Conservation (phyloP, 177 flowering plant species). For the Vitis hybrid region DNA sequence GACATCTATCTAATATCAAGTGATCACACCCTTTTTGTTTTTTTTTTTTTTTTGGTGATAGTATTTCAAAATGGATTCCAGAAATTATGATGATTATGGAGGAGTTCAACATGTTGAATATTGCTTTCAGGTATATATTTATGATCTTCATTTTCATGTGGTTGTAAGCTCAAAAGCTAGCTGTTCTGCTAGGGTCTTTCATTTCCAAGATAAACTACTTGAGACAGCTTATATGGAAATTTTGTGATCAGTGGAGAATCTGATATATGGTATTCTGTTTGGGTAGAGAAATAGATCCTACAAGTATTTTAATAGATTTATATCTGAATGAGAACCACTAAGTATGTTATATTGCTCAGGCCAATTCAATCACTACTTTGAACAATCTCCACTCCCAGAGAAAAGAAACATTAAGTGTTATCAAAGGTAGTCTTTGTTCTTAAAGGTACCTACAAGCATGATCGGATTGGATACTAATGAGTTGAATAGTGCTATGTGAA, state of each 20-base stretch:
- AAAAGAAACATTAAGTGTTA: no score
- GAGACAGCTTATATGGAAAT: neutral
- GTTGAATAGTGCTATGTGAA: no score
- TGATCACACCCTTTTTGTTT: neutral
- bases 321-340: no score
- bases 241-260: neutral
- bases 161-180: no score
- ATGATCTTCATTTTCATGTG: slow-evolving; percentile 3
- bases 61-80: slow-evolving; percentile 89
- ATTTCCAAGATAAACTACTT: neutral
- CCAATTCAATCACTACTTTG: no score
- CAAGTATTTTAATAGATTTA: neutral
- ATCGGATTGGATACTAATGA: no score
- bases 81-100: slow-evolving; percentile 58
- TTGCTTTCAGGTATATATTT: slow-evolving; percentile 73
- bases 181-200: neutral
- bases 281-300: neutral
- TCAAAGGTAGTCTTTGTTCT: no score
- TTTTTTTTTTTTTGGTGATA: slow-evolving; percentile 15
- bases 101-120: slow-evolving; percentile 79
- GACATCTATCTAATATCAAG: no score
- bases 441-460: no score
- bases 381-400: no score
- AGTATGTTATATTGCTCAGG: no score
- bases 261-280: neutral